A percentile compares a stretch with the other conserved stretches of the same genome.
Conservation (phyloP, 208 protist genomes). For the Crithidia thermophila region DNA sequence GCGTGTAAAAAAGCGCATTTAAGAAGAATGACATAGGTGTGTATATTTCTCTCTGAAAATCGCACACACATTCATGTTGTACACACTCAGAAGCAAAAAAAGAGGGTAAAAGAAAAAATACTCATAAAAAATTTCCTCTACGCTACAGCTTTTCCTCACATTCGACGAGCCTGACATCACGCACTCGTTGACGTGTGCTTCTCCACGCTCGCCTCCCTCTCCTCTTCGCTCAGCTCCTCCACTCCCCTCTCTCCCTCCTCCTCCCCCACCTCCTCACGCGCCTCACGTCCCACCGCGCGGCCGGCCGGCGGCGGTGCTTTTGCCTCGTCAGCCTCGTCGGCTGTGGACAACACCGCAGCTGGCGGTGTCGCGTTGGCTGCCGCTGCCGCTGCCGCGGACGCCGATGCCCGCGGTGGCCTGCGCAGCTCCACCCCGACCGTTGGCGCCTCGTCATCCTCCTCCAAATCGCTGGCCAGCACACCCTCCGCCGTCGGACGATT, state of each 20-base stretch:
- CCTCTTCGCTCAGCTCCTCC: background rate
- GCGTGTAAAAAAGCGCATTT: too few relatives aligned
- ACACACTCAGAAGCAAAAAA: background rate
- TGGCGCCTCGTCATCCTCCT: slow-evolving; percentile 1
- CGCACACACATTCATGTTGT: too few relatives aligned
- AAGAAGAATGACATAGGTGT: too few relatives aligned
- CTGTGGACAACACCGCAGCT: slow-evolving; percentile 12
- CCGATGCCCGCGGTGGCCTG: too few relatives aligned
- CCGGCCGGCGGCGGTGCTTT: background rate
- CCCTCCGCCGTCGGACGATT: slow-evolving; percentile 1
- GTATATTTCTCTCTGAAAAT: too few relatives aligned
- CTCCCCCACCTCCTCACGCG: background rate
- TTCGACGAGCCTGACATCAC: too few relatives aligned
- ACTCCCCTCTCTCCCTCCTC: background rate
- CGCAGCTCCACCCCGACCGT: slow-evolving; percentile 8
- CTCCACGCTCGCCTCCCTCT: too few relatives aligned
- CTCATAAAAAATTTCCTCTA: background rate
- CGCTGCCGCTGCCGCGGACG: too few relatives aligned
- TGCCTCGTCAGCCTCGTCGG: background rate
- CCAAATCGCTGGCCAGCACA: background rate
- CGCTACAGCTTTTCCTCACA: background rate
- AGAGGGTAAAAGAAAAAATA: background rate
- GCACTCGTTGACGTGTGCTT: too few relatives aligned
- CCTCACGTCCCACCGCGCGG: background rate
- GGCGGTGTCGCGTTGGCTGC: background rate